Evolutionary conservation across 2,329 filamentous ascomycete genomes (phyloP).

Genomic region (Celoporthe dispersa): DNA sequence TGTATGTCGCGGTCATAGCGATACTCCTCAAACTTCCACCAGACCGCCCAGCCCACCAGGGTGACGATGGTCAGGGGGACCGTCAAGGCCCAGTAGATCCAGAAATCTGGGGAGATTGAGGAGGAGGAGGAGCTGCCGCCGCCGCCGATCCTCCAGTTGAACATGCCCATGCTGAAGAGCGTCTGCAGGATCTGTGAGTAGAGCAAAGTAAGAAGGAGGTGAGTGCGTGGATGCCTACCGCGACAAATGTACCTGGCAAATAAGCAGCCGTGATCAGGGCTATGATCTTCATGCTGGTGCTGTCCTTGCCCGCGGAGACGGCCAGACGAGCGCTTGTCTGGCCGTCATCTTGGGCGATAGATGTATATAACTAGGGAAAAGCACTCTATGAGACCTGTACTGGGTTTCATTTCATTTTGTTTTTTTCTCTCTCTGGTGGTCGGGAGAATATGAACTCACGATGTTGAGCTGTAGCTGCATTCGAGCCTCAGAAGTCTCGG

Average conservation of each 20-base stretch:
- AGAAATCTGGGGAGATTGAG: slow-evolving; percentile 1
- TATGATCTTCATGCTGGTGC: slow-evolving; percentile 17
- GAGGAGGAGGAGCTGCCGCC: background rate
- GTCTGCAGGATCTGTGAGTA: background rate
- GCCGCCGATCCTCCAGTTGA: background rate
- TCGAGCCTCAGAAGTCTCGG: background rate
- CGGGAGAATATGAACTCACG: background rate
- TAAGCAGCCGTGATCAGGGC: slow-evolving; percentile 11
- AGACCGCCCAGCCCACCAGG: slow-evolving; percentile 6
- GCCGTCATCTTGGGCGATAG: slow-evolving; percentile 13
- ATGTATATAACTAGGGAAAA: background rate
- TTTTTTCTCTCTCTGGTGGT: background rate
- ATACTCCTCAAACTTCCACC: slow-evolving; percentile 16
- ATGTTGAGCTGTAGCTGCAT: slow-evolving; percentile 11
- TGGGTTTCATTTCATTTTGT: background rate
- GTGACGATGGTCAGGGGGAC: slow-evolving; percentile 10
- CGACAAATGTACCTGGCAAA: slow-evolving; percentile 9
- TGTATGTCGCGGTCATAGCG: slow-evolving; percentile 11
- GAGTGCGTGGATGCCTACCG: background rate
- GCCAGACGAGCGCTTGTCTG: slow-evolving; percentile 11
- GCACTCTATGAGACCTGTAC: background rate
- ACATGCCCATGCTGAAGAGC: slow-evolving; percentile 16
- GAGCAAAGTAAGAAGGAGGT: background rate
- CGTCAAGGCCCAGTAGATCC: slow-evolving; percentile 15
- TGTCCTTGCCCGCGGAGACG: slow-evolving; percentile 7